Percentiles rank a stretch among this genome's conserved stretches.
These are phyloP conservation scores for Panicum miliaceum DNA, from an alignment of 176 grass and related monocot genomes.

Conservation along the genomic window DNA sequence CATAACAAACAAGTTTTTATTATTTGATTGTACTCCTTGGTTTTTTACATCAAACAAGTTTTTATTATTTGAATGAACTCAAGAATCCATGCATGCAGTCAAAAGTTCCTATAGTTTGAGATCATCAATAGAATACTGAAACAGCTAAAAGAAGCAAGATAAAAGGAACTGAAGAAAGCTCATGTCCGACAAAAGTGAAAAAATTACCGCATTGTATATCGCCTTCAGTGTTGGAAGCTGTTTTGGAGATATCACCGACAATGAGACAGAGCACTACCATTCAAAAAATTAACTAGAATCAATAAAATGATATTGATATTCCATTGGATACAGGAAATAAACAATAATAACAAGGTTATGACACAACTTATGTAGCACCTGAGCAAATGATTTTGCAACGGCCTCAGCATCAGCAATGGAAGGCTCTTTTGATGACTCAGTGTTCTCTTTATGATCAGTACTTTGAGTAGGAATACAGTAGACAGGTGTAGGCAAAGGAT, in stretches of 20 bases:
- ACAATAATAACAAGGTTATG: constrained; percentile 34
- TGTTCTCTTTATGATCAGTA: constrained; percentile 69
- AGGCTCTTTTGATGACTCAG: constrained; percentile 59
- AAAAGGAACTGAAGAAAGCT: not conserved
- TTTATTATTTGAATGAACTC: not conserved
- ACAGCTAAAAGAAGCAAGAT: constrained; percentile 11
- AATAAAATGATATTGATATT: constrained; percentile 13
- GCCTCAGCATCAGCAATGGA: constrained; percentile 81
- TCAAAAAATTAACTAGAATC: constrained; percentile 42
- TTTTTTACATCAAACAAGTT: not conserved
- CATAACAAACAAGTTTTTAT: not conserved
- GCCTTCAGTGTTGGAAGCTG: constrained; percentile 85
- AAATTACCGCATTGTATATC: constrained; percentile 89
- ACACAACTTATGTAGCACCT: constrained; percentile 47
- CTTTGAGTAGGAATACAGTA: constrained; percentile 58
- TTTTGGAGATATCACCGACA: constrained; percentile 93
- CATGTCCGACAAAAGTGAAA: constrained; percentile 18
- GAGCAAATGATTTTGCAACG: constrained; percentile 83
- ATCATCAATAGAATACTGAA: constrained; percentile 33
- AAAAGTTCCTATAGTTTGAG: not conserved
- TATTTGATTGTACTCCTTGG: not conserved
- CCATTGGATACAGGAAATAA: constrained; percentile 35
- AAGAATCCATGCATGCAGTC: not conserved
- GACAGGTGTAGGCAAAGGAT: constrained; percentile 82
- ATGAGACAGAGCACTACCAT: constrained; percentile 75